Evolutionary conservation across 176 grass and related monocot species (phyloP), one percentile per base, ranked within the genome.

Genomic region (Bromus sterilis): DNA sequence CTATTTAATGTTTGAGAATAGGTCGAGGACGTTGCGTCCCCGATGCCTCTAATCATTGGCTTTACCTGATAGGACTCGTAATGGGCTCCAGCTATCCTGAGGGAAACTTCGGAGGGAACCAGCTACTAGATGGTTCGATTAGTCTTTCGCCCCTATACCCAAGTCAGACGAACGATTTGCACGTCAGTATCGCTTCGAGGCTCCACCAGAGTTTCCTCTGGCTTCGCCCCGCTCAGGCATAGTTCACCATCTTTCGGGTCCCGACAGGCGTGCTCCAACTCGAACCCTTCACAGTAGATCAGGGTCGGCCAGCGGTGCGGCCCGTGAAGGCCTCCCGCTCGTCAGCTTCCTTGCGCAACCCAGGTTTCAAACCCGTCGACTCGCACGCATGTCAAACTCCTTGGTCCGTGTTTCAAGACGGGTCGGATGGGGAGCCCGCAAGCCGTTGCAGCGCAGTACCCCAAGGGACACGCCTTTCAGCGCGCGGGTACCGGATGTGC

Each of bases 31-130:
- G n/a, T n/a, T n/a, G n/a, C n/a, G n/a, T n/a, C n/a, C 91, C 82
- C 85, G 66, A 93, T 90, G 84, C 91, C 91, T 90, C 87, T 93
- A 93, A 85, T 93, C 85, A 93, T 93, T 93, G 77, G 85, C 91
- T 93, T 93, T 90, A 93, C 87, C 88, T n/a, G 84, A 93, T 89
- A 89, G 71, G 89, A 93, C 84, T 89, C 86, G 67, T 85, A 20
- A 34, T 60, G 80, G 74, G 89, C 89, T 81, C 90, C 67, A 88
- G 78, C 90, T 89, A 92, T 92, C 86, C 90, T 89, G 83, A 92
- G 85, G 89, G 89, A 88, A 91, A 91, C 89, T 86, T 91, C 86
- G 80, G 80, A 83, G 80, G 88, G 79, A 90, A 90, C 84, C 79
- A 90, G 79, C 88, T 90, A 90, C 83, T 90, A 90, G 83, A 90